Conservation (phyloP, 2,329 filamentous ascomycete genomes). For the Diaporthe capsici region DNA sequence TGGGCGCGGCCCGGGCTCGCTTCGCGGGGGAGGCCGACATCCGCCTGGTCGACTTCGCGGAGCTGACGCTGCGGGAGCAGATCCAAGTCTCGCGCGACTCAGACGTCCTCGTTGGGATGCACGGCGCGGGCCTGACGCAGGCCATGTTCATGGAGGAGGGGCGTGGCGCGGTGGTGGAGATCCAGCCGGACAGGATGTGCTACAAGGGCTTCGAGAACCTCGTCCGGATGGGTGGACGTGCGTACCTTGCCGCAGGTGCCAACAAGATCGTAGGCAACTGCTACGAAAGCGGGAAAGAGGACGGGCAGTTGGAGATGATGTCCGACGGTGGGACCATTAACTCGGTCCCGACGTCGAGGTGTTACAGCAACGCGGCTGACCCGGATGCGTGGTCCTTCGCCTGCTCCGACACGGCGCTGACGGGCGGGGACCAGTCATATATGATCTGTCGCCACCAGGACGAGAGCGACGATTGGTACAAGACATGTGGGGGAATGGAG, state of each 20-base stretch:
- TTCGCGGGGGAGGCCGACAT: not conserved
- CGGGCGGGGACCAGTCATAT: not conserved
- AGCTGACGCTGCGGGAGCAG: conserved; percentile 54
- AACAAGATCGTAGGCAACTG: conserved; percentile 16
- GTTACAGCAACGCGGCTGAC: not conserved
- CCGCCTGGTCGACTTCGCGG: conserved; percentile 53
- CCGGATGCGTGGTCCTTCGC: not conserved
- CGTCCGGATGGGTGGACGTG: conserved; percentile 48
- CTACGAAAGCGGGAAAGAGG: not conserved
- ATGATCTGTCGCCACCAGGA: conserved; percentile 2
- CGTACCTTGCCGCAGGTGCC: not conserved
- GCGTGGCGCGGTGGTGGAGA: conserved; percentile 56
- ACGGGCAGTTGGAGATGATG: not conserved
- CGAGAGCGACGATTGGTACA: not conserved
- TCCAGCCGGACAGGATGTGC: conserved; percentile 53
- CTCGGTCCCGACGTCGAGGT: not conserved
- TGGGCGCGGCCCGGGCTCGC: not conserved
- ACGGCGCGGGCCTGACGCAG: conserved; percentile 61
- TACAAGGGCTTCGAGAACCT: conserved; percentile 59
- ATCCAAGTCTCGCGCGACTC: conserved; percentile 52
- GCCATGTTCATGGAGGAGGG: conserved; percentile 55
- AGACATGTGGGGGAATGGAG: not conserved
- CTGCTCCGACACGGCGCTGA: not conserved
- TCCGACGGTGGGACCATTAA: not conserved
- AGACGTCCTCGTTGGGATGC: conserved; percentile 59